These are phyloP conservation scores for Talaromyces sp. DNA, from an alignment of 2,329 filamentous ascomycete species.

Conservation along the genomic window DNA sequence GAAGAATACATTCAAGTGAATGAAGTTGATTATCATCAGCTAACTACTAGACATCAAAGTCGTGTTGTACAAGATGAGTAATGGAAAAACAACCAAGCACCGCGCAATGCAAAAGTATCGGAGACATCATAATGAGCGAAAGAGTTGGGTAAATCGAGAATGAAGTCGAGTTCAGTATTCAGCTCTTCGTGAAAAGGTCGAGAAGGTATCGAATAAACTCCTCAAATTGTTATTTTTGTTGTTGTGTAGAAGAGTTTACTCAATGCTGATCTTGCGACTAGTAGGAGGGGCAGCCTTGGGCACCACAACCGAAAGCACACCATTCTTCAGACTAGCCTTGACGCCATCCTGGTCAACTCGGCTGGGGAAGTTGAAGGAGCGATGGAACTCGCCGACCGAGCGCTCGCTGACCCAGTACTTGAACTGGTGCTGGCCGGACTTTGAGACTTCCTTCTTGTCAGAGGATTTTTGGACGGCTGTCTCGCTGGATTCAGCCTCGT, in stretches of 20 bases:
- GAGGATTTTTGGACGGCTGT: constrained; percentile 26
- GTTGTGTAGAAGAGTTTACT: constrained; percentile 23
- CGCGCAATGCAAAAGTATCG: not conserved
- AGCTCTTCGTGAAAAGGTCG: not conserved
- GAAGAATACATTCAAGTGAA: not conserved
- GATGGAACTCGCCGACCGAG: constrained; percentile 54
- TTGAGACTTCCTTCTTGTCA: constrained; percentile 21
- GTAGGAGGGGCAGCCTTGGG: constrained; percentile 51
- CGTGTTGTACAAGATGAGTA: not conserved
- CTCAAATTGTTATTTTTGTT: not conserved
- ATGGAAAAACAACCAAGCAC: not conserved
- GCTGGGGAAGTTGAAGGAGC: constrained; percentile 54
- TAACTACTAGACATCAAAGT: not conserved
- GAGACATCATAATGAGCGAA: not conserved
- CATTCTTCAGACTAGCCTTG: constrained; percentile 56
- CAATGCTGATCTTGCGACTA: constrained; percentile 51
- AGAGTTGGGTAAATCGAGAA: not conserved
- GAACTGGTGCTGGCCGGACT: constrained; percentile 14
- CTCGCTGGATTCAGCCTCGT: constrained; percentile 22
- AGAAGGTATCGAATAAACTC: not conserved
- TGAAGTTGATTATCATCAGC: constrained; percentile 5
- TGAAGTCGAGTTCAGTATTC: too few species aligned
- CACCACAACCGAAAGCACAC: constrained; percentile 52
- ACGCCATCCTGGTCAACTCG: constrained; percentile 55
- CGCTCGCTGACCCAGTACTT: constrained; percentile 58